Evolutionary conservation across 495 filamentous ascomycete species (phyloP).

Genomic region (Jackrogersella minutella): DNA sequence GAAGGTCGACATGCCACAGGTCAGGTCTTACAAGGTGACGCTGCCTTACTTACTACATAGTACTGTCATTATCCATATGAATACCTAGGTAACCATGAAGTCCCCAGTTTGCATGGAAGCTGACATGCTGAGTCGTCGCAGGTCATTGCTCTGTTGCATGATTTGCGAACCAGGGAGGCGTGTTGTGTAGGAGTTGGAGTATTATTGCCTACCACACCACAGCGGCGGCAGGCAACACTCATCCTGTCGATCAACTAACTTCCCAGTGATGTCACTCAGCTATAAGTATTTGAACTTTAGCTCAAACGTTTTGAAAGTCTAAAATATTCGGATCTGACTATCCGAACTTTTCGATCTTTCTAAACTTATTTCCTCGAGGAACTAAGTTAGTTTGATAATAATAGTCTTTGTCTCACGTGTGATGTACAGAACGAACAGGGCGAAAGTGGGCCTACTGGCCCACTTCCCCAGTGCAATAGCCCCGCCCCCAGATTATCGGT

Average conservation of each 20-base stretch:
- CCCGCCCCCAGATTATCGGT: conserved; percentile 37
- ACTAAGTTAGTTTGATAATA: conserved; percentile 1
- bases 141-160: conserved; percentile 14
- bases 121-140: conserved; percentile 11
- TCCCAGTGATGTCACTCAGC: conserved; percentile 30
- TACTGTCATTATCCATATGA: conserved; percentile 2
- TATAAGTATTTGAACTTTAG: conserved; percentile 10
- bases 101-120: conserved; percentile 15
- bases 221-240: conserved; percentile 16
- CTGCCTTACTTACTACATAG: conserved; percentile 11
- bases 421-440: not conserved
- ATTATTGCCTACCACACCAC: conserved; percentile 20
- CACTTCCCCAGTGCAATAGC: conserved; percentile 28
- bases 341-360: not conserved
- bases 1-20: conserved; percentile 22
- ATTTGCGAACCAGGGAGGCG: conserved; percentile 12
- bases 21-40: conserved; percentile 21
- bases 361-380: conserved; percentile 4
- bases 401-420: conserved; percentile 27
- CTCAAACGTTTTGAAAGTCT: not conserved
- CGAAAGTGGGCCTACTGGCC: conserved; percentile 27
- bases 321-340: not conserved
- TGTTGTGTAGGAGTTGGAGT: conserved; percentile 29
- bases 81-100: conserved; percentile 13
- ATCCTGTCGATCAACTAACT: conserved; percentile 19